Percentiles rank a stretch among this genome's conserved stretches.
phyloP scores from a whole-genome alignment of 306 rosid genomes.

The Trifolium fragiferum region DNA sequence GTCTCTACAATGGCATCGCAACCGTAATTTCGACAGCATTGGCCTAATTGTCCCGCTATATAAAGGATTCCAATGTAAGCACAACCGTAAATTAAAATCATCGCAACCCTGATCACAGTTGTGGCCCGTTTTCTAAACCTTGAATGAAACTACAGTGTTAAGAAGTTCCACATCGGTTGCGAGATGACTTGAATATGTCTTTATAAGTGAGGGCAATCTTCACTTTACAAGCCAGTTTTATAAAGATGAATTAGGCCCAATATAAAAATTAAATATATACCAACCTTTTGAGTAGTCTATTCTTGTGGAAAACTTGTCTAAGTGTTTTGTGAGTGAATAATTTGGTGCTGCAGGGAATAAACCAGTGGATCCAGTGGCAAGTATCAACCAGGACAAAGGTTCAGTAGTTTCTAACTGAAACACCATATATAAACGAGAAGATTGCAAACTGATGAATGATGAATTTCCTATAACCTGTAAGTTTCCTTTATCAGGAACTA shows the following conservation, averaged over 20 bases:
- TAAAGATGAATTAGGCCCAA: too few species aligned
- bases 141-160: too few species aligned
- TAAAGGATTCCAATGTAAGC: too few species aligned
- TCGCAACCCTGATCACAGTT: too few species aligned
- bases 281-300: constrained; percentile 65
- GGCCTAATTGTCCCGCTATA: not conserved
- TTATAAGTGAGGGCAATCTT: too few species aligned
- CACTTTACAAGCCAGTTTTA: too few species aligned
- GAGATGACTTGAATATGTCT: too few species aligned
- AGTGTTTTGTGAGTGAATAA: constrained; percentile 56
- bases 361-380: constrained; percentile 65
- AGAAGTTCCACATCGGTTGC: too few species aligned
- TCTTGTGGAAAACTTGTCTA: constrained; percentile 55
- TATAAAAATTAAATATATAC: constrained; percentile 19
- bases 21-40: too few species aligned
- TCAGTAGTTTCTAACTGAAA: constrained; percentile 59
- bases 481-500: constrained; percentile 63
- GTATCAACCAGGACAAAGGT: constrained; percentile 50
- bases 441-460: constrained; percentile 53
- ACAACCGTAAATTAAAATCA: too few species aligned
- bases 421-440: constrained; percentile 53
- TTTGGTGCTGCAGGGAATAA: constrained; percentile 60
- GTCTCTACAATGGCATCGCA: not conserved
- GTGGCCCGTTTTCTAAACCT: not conserved
- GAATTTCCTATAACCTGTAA: constrained; percentile 51